These are phyloP conservation scores for Pholiota conissans DNA, from an alignment of 768 basidiomycete genomes.

Conservation along the genomic window DNA sequence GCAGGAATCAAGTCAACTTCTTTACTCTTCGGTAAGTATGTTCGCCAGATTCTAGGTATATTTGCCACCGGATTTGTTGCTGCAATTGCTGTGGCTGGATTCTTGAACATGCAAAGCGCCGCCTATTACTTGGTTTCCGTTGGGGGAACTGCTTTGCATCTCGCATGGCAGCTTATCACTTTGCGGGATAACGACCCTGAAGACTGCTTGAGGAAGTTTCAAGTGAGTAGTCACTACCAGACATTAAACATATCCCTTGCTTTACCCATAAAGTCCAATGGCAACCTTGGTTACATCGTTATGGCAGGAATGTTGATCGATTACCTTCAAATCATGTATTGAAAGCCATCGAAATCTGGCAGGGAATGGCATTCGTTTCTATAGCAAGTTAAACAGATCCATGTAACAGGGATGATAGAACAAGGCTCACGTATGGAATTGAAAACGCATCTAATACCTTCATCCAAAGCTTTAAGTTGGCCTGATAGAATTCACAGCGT, in stretches of 20 bases:
- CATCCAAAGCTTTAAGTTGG: too few relatives aligned
- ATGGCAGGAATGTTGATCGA: conserved; percentile 1
- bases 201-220: conserved; percentile 4
- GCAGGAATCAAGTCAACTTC: conserved; percentile 6
- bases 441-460: too few relatives aligned
- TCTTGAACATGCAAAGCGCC: conserved; percentile 1
- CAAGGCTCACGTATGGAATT: too few relatives aligned
- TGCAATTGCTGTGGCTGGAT: conserved; percentile 4
- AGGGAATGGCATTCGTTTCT: too few relatives aligned
- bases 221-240: neutral
- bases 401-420: too few relatives aligned
- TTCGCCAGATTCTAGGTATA: neutral
- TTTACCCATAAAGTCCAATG: neutral
- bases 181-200: neutral
- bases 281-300: neutral
- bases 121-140: conserved; percentile 2
- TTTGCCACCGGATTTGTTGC: neutral
- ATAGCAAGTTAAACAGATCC: too few relatives aligned
- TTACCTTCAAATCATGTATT: too few relatives aligned
- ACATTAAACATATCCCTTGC: neutral
- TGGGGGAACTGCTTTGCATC: neutral
- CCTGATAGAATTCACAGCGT: too few relatives aligned
- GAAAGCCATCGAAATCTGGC: neutral
- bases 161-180: conserved; percentile 1
- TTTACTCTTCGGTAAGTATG: neutral